phyloP scores from a whole-genome alignment of 768 basidiomycete genomes.

The Collybiopsis luxurians region DNA sequence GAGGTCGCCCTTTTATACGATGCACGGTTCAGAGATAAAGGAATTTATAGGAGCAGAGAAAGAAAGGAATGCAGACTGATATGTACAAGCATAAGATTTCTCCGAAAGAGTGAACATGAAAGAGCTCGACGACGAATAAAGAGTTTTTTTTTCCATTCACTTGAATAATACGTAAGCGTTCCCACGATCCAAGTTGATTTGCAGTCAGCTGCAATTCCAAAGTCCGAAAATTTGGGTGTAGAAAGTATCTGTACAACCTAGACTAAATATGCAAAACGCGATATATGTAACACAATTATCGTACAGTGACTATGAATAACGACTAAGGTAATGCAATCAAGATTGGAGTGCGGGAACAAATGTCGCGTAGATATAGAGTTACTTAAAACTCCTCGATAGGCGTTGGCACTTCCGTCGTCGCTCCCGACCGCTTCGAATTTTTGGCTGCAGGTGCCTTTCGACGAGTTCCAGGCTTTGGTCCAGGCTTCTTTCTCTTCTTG shows the following conservation, averaged over 20 bases:
- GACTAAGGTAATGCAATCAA: background rate
- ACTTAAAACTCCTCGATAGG: background rate
- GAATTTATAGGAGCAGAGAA: background rate
- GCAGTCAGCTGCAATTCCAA: too few species aligned
- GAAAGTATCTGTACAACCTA: background rate
- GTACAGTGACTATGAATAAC: constrained; percentile 2
- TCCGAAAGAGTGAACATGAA: background rate
- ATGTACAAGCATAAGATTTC: constrained; percentile 2
- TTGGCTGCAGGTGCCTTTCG: constrained; percentile 28
- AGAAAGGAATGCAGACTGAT: background rate
- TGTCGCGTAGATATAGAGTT: too few species aligned
- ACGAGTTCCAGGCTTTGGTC: constrained; percentile 26
- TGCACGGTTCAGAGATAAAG: too few species aligned
- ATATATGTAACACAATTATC: constrained; percentile 1
- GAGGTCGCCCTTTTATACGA: background rate
- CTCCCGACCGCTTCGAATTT: background rate
- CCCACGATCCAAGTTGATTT: too few species aligned
- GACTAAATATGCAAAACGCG: background rate
- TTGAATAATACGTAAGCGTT: background rate
- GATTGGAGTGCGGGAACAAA: background rate
- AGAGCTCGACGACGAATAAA: background rate
- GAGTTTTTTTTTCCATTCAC: background rate
- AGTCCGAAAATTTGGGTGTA: too few species aligned
- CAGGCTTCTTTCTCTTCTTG: constrained; percentile 13
- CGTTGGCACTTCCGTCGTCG: background rate